phyloP scores from a whole-genome alignment of 2,329 filamentous ascomycete species.

The Pseudogymnoascus verrucosus region DNA sequence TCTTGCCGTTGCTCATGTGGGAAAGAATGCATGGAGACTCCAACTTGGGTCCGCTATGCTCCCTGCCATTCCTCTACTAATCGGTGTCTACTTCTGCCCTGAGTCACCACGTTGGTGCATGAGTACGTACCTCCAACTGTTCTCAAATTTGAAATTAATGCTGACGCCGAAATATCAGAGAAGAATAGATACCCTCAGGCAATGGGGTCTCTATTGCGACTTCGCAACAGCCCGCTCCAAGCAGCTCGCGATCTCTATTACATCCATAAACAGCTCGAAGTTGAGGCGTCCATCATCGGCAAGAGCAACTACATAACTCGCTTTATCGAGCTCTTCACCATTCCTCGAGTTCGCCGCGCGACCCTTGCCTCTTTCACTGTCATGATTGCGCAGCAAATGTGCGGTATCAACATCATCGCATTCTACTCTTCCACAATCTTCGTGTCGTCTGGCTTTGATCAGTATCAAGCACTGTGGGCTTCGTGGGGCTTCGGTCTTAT shows the following conservation, averaged over 20 bases:
- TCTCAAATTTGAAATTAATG: background rate
- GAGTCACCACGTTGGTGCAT: constrained; percentile 61
- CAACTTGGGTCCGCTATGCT: constrained; percentile 58
- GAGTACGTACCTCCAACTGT: constrained; percentile 25
- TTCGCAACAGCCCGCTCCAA: constrained; percentile 51
- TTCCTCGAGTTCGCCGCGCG: constrained; percentile 60
- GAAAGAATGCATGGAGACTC: constrained; percentile 53
- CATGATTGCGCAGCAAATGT: constrained; percentile 48
- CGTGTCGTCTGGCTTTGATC: constrained; percentile 41
- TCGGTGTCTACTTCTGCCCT: constrained; percentile 52
- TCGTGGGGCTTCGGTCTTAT: constrained; percentile 57
- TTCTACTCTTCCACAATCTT: constrained; percentile 58
- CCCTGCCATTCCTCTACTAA: constrained; percentile 52
- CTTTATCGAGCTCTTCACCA: constrained; percentile 56
- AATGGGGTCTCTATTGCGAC: constrained; percentile 45
- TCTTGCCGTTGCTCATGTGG: constrained; percentile 51
- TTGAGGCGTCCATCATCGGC: constrained; percentile 35
- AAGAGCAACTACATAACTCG: constrained; percentile 51
- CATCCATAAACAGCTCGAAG: constrained; percentile 44
- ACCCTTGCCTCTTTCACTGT: constrained; percentile 68
- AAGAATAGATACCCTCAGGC: constrained; percentile 48
- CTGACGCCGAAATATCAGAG: constrained; percentile 25
- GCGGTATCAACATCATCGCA: constrained; percentile 45
- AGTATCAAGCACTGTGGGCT: constrained; percentile 45
- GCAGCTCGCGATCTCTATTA: constrained; percentile 57